Evolutionary conservation across 2,329 filamentous ascomycete genomes (phyloP).

Genomic region (Epichloe scottii): DNA sequence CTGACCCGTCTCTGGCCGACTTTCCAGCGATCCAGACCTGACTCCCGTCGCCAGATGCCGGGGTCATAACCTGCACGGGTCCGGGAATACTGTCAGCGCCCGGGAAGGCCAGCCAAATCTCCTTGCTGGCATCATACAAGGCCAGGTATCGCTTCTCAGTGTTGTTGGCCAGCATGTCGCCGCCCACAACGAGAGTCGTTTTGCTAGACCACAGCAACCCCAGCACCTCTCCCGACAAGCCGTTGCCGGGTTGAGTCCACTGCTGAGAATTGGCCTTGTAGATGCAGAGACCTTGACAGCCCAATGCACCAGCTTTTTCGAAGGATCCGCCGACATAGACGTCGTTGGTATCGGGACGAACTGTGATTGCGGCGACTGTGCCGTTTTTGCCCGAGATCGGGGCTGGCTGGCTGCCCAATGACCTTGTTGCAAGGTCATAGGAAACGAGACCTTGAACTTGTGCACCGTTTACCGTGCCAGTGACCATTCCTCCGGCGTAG

Average conservation of each 20-base stretch:
- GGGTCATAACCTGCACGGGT: constrained; percentile 61
- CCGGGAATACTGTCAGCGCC: constrained; percentile 59
- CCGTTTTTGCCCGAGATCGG: constrained; percentile 57
- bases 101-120: constrained; percentile 53
- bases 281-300: constrained; percentile 70
- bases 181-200: constrained; percentile 62
- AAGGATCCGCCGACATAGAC: constrained; percentile 84
- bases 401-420: constrained; percentile 61
- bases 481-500: constrained; percentile 72
- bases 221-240: constrained; percentile 57
- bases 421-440: constrained; percentile 58
- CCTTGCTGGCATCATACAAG: constrained; percentile 55
- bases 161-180: constrained; percentile 57
- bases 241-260: constrained; percentile 70
- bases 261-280: constrained; percentile 58
- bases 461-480: constrained; percentile 52
- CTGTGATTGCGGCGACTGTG: constrained; percentile 63
- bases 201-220: constrained; percentile 65
- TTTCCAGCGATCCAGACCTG: constrained; percentile 76
- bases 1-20: constrained; percentile 46
- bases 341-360: constrained; percentile 56
- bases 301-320: constrained; percentile 66
- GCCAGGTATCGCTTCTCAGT: constrained; percentile 53
- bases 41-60: constrained; percentile 58
- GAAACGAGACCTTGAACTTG: constrained; percentile 62